Evolutionary conservation across 352 stramenopile species (phyloP).

Genomic region (Phytophthora pinifolia): DNA sequence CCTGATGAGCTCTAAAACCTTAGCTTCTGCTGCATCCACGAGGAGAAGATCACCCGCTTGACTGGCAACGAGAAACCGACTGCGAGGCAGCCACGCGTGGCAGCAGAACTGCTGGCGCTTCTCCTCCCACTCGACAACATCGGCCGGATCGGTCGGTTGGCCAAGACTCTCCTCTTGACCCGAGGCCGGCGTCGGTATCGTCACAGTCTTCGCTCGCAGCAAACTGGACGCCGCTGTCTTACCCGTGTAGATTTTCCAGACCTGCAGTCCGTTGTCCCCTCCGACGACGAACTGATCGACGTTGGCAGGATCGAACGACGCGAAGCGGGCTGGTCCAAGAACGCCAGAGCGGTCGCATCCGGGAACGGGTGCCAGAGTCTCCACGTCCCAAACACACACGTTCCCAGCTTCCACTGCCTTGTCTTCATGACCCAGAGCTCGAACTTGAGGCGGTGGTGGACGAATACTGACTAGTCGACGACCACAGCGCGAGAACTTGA

Average conservation of each 20-base stretch:
- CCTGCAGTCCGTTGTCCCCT: constrained; percentile 54
- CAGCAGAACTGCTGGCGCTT: constrained; percentile 48
- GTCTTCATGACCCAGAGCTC: background rate
- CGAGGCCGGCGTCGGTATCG: constrained; percentile 1
- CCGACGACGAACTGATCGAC: constrained; percentile 63
- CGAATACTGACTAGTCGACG: constrained; percentile 54
- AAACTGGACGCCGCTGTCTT: constrained; percentile 29
- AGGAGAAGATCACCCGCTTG: constrained; percentile 53
- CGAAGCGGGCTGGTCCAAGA: constrained; percentile 32
- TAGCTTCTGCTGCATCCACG: constrained; percentile 37
- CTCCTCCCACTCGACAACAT: constrained; percentile 48
- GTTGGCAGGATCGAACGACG: constrained; percentile 74
- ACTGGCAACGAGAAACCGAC: constrained; percentile 51
- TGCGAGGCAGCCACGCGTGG: constrained; percentile 58
- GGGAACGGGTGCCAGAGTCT: constrained; percentile 47
- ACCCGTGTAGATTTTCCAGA: constrained; percentile 74
- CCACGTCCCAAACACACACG: constrained; percentile 69
- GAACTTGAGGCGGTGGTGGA: constrained; percentile 7
- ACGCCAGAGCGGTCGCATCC: constrained; percentile 34
- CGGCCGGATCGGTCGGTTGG: constrained; percentile 5
- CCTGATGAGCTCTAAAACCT: constrained; percentile 36
- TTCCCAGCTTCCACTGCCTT: constrained; percentile 7
- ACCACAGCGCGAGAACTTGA: constrained; percentile 76
- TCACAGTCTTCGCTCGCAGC: constrained; percentile 31
- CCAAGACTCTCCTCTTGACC: background rate